Percentiles rank a stretch among this genome's conserved stretches.
These are phyloP conservation scores for Aciculosporium take DNA, from an alignment of 2,329 filamentous ascomycete genomes.

Conservation along the genomic window DNA sequence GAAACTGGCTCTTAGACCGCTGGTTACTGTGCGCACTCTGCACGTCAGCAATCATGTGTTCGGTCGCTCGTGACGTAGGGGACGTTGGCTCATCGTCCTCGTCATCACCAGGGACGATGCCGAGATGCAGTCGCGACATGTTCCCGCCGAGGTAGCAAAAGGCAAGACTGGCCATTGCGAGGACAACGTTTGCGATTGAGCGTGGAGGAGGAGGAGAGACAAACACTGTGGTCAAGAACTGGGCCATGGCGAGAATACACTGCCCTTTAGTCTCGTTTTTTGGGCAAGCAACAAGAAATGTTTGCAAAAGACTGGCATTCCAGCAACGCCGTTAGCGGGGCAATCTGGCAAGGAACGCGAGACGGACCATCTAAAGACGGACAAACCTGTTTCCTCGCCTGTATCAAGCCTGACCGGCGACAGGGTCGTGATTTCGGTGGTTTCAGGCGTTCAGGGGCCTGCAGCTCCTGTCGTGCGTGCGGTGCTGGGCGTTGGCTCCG, in stretches of 20 bases:
- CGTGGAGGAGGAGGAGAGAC: constrained; percentile 3
- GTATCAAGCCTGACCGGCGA: too few species aligned
- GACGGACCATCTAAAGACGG: too few species aligned
- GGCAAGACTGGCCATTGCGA: constrained; percentile 9
- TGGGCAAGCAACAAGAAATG: constrained; percentile 5
- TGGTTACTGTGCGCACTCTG: constrained; percentile 40
- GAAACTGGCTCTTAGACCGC: constrained; percentile 80
- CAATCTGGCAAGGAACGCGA: constrained; percentile 14
- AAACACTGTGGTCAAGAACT: constrained; percentile 30
- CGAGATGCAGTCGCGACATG: constrained; percentile 17
- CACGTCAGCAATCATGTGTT: constrained; percentile 17
- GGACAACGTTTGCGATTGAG: constrained; percentile 3
- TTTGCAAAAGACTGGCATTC: constrained; percentile 19
- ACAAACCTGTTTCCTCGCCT: background rate
- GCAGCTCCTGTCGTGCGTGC: too few species aligned
- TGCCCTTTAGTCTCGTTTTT: constrained; percentile 2
- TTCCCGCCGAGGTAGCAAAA: constrained; percentile 21
- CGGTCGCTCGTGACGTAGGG: constrained; percentile 10
- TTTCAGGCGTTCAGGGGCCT: background rate
- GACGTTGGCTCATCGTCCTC: constrained; percentile 11
- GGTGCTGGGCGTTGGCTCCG: too few species aligned
- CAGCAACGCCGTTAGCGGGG: constrained; percentile 28
- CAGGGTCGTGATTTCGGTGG: background rate
- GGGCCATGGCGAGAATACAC: constrained; percentile 20
- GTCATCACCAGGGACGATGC: constrained; percentile 19